Conservation (phyloP, 257 asterid genomes). For the Datura wrightii region DNA sequence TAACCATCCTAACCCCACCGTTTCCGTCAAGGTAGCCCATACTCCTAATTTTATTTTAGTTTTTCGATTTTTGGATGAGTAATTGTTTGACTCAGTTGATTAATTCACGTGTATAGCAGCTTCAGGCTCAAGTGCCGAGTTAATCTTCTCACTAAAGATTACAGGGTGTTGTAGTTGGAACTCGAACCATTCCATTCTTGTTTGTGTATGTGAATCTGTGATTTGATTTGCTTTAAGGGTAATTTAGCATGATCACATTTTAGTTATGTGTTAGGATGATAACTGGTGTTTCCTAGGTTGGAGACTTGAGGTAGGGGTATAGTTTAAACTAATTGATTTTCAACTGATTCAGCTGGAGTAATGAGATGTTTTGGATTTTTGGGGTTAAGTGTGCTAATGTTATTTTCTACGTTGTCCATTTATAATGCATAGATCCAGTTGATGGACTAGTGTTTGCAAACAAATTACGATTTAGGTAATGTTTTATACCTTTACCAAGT, state of each 20-base stretch:
- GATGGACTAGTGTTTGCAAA: background rate
- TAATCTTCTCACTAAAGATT: conserved; percentile 25
- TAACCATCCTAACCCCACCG: conserved; percentile 61
- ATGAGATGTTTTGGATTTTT: background rate
- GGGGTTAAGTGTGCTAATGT: background rate
- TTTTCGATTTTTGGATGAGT: background rate
- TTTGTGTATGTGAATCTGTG: background rate
- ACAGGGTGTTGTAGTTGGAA: background rate
- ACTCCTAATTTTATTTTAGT: background rate
- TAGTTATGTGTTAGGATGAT: background rate
- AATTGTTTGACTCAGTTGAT: too few species aligned
- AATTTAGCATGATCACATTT: background rate
- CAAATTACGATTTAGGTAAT: background rate
- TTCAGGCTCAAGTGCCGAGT: background rate
- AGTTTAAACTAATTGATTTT: background rate
- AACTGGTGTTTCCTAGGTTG: background rate
- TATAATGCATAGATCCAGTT: background rate
- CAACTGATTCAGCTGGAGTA: background rate
- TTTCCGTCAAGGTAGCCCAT: conserved; percentile 74
- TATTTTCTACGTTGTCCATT: background rate
- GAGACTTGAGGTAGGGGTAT: background rate
- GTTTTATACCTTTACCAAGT: background rate
- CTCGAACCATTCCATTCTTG: background rate
- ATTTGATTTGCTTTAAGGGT: background rate
- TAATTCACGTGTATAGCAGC: background rate